These are phyloP conservation scores for Przewalskia tangutica DNA, from an alignment of 257 asterid genomes.

Conservation along the genomic window DNA sequence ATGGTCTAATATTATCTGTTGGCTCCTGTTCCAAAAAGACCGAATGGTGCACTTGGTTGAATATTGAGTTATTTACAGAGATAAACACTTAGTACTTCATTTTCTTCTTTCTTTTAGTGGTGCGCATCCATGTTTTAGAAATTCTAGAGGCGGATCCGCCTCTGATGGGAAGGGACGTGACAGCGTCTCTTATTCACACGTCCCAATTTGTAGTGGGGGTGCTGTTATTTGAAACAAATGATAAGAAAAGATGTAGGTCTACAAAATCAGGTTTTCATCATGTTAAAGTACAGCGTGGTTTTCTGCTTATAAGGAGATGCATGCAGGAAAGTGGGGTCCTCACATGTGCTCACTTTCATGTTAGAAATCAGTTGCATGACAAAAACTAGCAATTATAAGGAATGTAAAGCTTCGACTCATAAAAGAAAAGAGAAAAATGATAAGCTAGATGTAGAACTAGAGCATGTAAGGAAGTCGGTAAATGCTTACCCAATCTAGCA, in stretches of 20 bases:
- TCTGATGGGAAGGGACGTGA: neutral
- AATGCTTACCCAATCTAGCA: constrained; percentile 83
- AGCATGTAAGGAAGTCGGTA: neutral
- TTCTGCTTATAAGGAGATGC: neutral
- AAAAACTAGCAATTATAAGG: neutral
- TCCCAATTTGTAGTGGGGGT: neutral
- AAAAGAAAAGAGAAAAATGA: neutral
- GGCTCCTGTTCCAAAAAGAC: too few relatives aligned
- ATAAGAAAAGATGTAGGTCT: neutral
- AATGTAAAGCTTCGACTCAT: neutral
- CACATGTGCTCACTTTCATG: neutral
- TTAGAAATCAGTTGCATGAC: neutral
- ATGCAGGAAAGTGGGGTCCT: neutral
- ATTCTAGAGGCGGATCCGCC: too few relatives aligned
- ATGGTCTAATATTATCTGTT: too few relatives aligned
- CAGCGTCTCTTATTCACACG: neutral
- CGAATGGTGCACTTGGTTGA: too few relatives aligned
- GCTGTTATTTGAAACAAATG: neutral
- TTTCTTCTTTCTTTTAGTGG: too few relatives aligned
- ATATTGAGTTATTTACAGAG: too few relatives aligned
- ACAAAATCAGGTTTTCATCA: neutral
- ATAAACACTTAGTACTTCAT: too few relatives aligned
- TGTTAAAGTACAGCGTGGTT: neutral
- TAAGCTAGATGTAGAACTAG: neutral
- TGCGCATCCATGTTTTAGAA: too few relatives aligned